Evolutionary conservation across 805 yeast species (phyloP).

Genomic region (Metschnikowia picachoensis): DNA sequence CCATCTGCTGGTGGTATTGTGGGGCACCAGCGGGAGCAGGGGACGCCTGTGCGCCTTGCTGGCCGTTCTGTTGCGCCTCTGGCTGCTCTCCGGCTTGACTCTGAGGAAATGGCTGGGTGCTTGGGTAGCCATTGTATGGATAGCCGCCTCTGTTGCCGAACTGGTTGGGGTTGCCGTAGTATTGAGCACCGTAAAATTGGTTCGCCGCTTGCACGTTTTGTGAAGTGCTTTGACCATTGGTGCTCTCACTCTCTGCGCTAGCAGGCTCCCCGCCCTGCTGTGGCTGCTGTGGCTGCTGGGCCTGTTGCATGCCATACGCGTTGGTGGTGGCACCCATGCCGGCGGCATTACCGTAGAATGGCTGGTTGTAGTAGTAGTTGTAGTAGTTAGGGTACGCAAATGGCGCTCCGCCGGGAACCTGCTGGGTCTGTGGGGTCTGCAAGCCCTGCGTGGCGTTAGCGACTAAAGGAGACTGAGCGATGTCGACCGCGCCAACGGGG

Average conservation of each 20-base stretch:
- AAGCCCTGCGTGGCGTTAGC: conserved; percentile 22
- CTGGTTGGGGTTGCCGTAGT: conserved; percentile 20
- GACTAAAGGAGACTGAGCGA: conserved; percentile 33
- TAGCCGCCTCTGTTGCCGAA: conserved; percentile 21
- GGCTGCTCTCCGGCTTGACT: conserved; percentile 15
- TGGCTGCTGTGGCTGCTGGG: conserved; percentile 23
- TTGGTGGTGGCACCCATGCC: conserved; percentile 21
- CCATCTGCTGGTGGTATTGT: conserved; percentile 35
- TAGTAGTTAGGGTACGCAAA: conserved; percentile 41
- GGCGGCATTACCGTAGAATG: conserved; percentile 36
- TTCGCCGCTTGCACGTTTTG: conserved; percentile 16
- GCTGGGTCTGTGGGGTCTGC: conserved; percentile 29
- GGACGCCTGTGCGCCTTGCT: conserved; percentile 21
- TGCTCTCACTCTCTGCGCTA: conserved; percentile 11
- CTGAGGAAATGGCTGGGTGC: conserved; percentile 19
- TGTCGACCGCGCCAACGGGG: conserved; percentile 18
- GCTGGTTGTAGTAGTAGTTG: conserved; percentile 39
- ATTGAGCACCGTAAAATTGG: conserved; percentile 19
- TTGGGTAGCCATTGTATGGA: conserved; percentile 20
- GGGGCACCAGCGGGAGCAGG: conserved; percentile 17
- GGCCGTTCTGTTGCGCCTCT: conserved; percentile 21
- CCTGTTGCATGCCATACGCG: conserved; percentile 20
- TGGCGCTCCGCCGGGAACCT: conserved; percentile 34
- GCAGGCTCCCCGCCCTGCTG: conserved; percentile 13
- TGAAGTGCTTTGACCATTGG: conserved; percentile 12